A percentile compares a stretch with the other conserved stretches of the same genome.
Evolutionary conservation across 2,329 filamentous ascomycete species (phyloP).

Genomic region (Aquanectria penicillioides): DNA sequence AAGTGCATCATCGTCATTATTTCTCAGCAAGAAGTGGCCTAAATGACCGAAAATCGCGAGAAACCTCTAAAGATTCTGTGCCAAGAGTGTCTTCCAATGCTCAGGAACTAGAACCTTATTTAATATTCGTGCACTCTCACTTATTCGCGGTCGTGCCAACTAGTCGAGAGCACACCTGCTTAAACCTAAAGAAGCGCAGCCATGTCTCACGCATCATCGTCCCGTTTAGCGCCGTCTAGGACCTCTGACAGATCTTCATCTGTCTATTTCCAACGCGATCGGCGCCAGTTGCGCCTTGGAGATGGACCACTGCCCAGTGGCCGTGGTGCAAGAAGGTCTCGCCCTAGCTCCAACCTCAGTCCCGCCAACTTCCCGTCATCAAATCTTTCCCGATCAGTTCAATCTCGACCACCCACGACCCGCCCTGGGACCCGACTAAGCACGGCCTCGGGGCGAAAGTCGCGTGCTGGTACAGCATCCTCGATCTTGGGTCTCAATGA

Average conservation of each 20-base stretch:
- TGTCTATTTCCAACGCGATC: constrained; percentile 36
- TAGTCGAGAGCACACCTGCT: no score
- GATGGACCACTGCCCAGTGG: constrained; percentile 5
- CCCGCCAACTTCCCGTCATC: constrained; percentile 26
- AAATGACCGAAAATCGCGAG: no score
- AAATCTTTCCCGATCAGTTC: constrained; percentile 27
- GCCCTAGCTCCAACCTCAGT: constrained; percentile 14
- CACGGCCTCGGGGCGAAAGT: constrained; percentile 58
- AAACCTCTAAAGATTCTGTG: no score
- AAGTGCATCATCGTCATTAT: no score
- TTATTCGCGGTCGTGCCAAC: neutral
- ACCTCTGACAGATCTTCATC: constrained; percentile 29
- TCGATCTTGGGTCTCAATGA: constrained; percentile 58
- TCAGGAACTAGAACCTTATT: no score
- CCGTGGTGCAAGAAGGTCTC: neutral
- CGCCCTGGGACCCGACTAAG: constrained; percentile 44
- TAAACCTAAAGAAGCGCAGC: neutral
- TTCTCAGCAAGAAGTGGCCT: no score
- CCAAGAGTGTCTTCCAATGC: no score
- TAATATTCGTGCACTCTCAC: neutral
- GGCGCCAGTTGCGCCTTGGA: neutral
- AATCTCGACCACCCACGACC: constrained; percentile 34
- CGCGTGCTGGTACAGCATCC: constrained; percentile 50
- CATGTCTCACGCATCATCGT: constrained; percentile 13
- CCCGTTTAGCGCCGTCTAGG: constrained; percentile 10